Conservation (phyloP, 2,329 filamentous ascomycete genomes). For the Penicillium corylophilum region DNA sequence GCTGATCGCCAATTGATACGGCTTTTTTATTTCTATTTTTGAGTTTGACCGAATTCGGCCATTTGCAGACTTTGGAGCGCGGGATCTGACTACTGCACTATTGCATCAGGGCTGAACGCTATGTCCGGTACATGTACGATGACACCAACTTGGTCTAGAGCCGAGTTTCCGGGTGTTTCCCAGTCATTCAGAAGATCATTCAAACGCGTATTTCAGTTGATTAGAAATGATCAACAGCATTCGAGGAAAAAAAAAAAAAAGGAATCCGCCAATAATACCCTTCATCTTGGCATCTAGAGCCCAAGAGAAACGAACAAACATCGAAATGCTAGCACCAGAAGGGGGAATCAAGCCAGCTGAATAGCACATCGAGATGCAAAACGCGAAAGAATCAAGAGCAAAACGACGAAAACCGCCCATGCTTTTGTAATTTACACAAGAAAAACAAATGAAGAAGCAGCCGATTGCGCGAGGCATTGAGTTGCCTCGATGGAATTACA, state of each 20-base stretch:
- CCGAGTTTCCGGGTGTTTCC: neutral
- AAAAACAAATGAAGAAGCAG: too few relatives aligned
- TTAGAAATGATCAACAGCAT: conserved; percentile 18
- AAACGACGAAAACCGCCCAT: conserved; percentile 30
- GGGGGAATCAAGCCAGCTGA: conserved; percentile 18
- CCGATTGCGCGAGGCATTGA: too few relatives aligned
- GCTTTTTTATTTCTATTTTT: neutral
- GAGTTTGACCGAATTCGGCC: neutral
- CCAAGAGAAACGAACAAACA: neutral
- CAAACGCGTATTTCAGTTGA: conserved; percentile 4
- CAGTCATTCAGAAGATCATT: neutral
- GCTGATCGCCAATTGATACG: neutral
- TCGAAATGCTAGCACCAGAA: conserved; percentile 12
- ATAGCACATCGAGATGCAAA: conserved; percentile 20
- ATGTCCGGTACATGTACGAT: conserved; percentile 12
- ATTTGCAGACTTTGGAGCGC: neutral
- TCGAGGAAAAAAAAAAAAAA: conserved; percentile 1
- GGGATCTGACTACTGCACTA: conserved; percentile 6
- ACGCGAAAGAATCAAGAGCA: conserved; percentile 15
- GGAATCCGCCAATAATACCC: conserved; percentile 9
- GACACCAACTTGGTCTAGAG: conserved; percentile 1
- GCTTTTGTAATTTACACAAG: conserved; percentile 40
- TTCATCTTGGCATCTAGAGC: conserved; percentile 19
- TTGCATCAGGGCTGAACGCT: conserved; percentile 11
- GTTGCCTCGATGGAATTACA: too few relatives aligned